A percentile compares a stretch with the other conserved stretches of the same genome.
Conservation (phyloP, 2,329 filamentous ascomycete species). For the Aureobasidium sp. region DNA sequence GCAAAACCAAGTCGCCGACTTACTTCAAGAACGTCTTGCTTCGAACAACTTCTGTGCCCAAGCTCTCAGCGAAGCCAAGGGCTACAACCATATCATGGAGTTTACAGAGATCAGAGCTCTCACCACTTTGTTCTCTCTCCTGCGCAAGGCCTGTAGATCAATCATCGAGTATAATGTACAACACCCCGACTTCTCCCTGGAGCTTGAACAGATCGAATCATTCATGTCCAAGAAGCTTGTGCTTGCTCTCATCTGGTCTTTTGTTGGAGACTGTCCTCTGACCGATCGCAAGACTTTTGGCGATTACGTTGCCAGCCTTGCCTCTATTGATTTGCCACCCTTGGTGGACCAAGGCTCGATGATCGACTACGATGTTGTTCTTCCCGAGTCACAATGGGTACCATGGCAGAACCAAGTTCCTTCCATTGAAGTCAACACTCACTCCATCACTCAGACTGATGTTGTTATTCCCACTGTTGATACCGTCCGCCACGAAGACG, state of each 20-base stretch:
- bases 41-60: slow-evolving; percentile 75
- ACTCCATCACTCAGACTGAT: slow-evolving; percentile 95
- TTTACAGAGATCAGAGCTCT: slow-evolving; percentile 87
- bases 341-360: slow-evolving; percentile 58
- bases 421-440: slow-evolving; percentile 92
- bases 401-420: slow-evolving; percentile 95
- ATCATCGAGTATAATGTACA: slow-evolving; percentile 94
- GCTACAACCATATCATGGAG: slow-evolving; percentile 95
- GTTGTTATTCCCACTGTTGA: slow-evolving; percentile 97
- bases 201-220: slow-evolving; percentile 79
- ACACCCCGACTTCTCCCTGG: slow-evolving; percentile 88
- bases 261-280: slow-evolving; percentile 91
- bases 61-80: slow-evolving; percentile 66
- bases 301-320: slow-evolving; percentile 72
- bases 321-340: slow-evolving; percentile 75
- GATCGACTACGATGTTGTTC: slow-evolving; percentile 88
- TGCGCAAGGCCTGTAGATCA: slow-evolving; percentile 89
- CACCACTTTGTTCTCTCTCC: slow-evolving; percentile 85
- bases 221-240: slow-evolving; percentile 93
- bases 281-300: slow-evolving; percentile 82
- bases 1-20: slow-evolving; percentile 71
- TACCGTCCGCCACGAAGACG: slow-evolving; percentile 94
- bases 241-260: slow-evolving; percentile 86
- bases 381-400: slow-evolving; percentile 83
- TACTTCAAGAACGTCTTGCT: slow-evolving; percentile 68